A percentile compares a stretch with the other conserved stretches of the same genome.
Evolutionary conservation across 768 basidiomycete genomes (phyloP).

Genomic region (Russula brevipes): DNA sequence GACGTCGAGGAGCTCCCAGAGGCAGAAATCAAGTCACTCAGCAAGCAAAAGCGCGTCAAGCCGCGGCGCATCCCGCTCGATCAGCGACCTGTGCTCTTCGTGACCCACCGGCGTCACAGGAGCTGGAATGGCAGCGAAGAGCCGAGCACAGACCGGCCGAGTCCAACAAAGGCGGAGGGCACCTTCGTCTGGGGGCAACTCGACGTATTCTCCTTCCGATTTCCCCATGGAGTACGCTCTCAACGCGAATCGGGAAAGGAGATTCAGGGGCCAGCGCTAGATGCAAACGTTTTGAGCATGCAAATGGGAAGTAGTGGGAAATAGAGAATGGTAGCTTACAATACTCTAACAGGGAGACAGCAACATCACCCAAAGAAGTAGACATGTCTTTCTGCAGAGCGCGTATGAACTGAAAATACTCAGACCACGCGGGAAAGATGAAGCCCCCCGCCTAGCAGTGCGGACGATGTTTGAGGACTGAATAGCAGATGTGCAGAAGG

Average conservation of each 20-base stretch:
- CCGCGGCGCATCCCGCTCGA: constrained; percentile 86
- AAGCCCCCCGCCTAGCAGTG: no score
- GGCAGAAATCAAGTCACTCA: constrained; percentile 74
- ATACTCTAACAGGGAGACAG: no score
- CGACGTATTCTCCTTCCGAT: constrained; percentile 50
- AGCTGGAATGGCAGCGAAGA: constrained; percentile 48
- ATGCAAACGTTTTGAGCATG: no score
- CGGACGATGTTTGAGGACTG: no score
- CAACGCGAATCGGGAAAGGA: no score
- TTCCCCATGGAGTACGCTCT: constrained; percentile 76
- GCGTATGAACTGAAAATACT: no score
- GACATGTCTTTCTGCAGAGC: no score
- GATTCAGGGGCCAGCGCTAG: no score
- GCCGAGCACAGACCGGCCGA: constrained; percentile 20
- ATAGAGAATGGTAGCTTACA: no score
- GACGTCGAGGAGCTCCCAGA: constrained; percentile 89
- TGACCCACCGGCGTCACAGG: constrained; percentile 59
- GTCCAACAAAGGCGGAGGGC: constrained; percentile 12
- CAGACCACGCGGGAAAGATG: no score
- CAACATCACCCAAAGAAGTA: no score
- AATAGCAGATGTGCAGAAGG: no score
- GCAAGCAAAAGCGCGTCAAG: constrained; percentile 81
- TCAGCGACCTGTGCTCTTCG: constrained; percentile 78
- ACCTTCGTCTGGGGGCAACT: constrained; percentile 36
- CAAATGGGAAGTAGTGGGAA: background rate